These are phyloP conservation scores for Bipolaris oryzae DNA, from an alignment of 2,329 filamentous ascomycete genomes.

Conservation along the genomic window DNA sequence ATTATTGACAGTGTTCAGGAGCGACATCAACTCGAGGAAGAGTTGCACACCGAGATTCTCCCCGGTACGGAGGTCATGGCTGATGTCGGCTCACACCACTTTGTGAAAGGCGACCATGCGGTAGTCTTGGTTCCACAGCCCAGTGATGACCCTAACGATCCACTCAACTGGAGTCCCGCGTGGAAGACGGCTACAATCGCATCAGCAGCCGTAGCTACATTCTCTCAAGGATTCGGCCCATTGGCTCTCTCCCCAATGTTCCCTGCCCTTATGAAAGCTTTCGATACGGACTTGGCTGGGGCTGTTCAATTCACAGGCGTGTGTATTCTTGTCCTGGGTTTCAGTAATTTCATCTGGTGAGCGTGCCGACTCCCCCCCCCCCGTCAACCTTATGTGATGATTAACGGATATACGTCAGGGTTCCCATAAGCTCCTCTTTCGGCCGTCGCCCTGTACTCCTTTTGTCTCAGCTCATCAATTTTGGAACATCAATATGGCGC, in stretches of 20 bases:
- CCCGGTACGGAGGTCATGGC: constrained; percentile 66
- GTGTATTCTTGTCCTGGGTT: constrained; percentile 63
- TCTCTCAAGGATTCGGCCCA: constrained; percentile 62
- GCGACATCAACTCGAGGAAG: constrained; percentile 55
- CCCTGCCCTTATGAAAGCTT: constrained; percentile 61
- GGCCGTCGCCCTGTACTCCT: constrained; percentile 62
- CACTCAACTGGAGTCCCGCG: constrained; percentile 59
- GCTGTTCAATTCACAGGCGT: constrained; percentile 64
- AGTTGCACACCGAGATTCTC: constrained; percentile 60
- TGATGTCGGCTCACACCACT: constrained; percentile 67
- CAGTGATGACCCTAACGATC: constrained; percentile 57
- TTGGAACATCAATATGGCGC: constrained; percentile 63
- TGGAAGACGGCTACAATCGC: constrained; percentile 58
- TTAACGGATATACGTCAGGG: constrained; percentile 46
- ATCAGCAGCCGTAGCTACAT: constrained; percentile 55
- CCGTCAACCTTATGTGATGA: neutral
- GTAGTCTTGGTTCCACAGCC: constrained; percentile 62
- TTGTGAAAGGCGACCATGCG: constrained; percentile 59
- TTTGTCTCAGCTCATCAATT: constrained; percentile 58
- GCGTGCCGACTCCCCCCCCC: constrained; percentile 5
- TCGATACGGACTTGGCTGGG: constrained; percentile 58
- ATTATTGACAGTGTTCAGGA: constrained; percentile 40
- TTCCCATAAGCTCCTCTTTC: constrained; percentile 61
- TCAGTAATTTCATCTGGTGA: constrained; percentile 66
- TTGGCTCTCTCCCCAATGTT: constrained; percentile 66